Conservation (phyloP, 2,329 filamentous ascomycete genomes). For the Leptoxyphium fumago region DNA sequence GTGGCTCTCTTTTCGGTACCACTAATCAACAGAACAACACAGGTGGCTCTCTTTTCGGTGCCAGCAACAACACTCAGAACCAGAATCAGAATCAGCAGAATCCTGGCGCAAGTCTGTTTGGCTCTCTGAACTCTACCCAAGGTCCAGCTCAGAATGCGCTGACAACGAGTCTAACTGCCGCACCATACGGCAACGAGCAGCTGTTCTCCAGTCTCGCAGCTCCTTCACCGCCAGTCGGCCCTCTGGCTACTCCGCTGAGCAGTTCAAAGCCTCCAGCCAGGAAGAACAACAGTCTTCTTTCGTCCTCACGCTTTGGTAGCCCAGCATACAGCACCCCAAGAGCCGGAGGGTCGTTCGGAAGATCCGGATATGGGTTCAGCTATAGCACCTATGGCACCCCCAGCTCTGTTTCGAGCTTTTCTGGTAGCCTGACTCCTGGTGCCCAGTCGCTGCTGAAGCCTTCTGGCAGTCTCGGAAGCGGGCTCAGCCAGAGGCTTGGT, state of each 20-base stretch:
- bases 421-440: conserved; percentile 49
- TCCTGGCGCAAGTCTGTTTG: conserved; percentile 36
- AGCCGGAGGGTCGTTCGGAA: conserved; percentile 11
- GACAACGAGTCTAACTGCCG: conserved; percentile 50
- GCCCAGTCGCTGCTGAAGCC: conserved; percentile 48
- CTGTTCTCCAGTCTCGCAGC: conserved; percentile 63
- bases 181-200: conserved; percentile 78
- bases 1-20: conserved; percentile 26
- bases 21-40: conserved; percentile 24
- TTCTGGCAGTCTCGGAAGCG: conserved; percentile 50
- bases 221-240: conserved; percentile 61
- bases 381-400: conserved; percentile 87
- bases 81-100: conserved; percentile 27
- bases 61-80: conserved; percentile 22
- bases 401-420: conserved; percentile 22
- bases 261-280: conserved; percentile 34
- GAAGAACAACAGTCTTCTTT: conserved; percentile 16
- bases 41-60: conserved; percentile 17
- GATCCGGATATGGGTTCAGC: conserved; percentile 66
- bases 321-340: conserved; percentile 59
- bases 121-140: conserved; percentile 21
- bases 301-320: conserved; percentile 40
- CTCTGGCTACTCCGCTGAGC: conserved; percentile 77
- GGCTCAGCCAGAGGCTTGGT: conserved; percentile 25
- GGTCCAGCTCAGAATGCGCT: conserved; percentile 23